phyloP scores from a whole-genome alignment of 306 rosid species.

The Prinsepia uniflora region DNA sequence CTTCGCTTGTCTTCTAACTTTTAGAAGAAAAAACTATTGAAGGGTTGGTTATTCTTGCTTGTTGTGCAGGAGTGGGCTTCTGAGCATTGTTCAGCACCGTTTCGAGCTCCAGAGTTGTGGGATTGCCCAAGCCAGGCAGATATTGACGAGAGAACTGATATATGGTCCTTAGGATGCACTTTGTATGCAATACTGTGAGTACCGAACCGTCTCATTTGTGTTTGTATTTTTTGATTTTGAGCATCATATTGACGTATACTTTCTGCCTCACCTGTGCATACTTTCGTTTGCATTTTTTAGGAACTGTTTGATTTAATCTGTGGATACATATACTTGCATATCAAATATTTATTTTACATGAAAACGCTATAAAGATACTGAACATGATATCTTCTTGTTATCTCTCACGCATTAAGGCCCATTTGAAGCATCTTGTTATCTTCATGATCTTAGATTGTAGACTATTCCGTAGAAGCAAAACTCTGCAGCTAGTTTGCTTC shows the following conservation, averaged over 20 bases:
- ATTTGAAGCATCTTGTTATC: no score
- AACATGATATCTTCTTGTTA: background rate
- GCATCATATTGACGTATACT: background rate
- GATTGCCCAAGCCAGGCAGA: slow-evolving; percentile 89
- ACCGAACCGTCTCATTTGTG: slow-evolving; percentile 6
- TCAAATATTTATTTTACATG: background rate
- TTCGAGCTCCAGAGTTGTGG: slow-evolving; percentile 98
- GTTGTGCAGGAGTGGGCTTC: slow-evolving; percentile 91
- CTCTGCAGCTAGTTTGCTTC: background rate
- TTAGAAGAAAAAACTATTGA: background rate
- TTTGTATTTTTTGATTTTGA: background rate
- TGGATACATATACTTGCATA: background rate
- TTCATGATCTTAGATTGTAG: no score
- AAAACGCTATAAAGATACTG: background rate
- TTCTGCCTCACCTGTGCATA: background rate
- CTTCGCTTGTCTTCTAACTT: background rate
- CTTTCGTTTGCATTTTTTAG: background rate
- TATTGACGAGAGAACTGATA: slow-evolving; percentile 92
- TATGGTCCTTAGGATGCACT: slow-evolving; percentile 99
- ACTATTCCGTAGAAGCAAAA: background rate
- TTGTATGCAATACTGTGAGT: slow-evolving; percentile 93
- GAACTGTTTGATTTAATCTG: background rate
- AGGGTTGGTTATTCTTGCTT: slow-evolving; percentile 20
- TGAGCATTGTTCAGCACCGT: slow-evolving; percentile 96
- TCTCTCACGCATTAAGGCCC: background rate